Evolutionary conservation across 306 rosid genomes (phyloP).

Genomic region (Gleditsia sinensis): DNA sequence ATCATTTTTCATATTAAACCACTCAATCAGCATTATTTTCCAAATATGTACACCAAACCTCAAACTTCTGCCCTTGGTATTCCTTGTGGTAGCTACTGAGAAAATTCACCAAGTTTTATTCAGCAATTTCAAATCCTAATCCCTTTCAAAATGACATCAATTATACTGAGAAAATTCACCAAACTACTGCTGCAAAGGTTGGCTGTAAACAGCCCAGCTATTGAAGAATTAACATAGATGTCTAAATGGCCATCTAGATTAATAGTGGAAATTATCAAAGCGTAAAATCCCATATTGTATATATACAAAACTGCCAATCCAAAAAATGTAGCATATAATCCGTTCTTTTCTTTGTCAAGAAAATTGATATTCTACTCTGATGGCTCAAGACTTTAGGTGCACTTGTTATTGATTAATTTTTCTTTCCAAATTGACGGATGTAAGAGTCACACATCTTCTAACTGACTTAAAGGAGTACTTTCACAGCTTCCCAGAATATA

Average conservation of each 20-base stretch:
- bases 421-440: not conserved
- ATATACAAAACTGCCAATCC: not conserved
- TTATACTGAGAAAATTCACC: too few species aligned
- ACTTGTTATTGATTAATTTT: not conserved
- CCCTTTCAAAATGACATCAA: not conserved
- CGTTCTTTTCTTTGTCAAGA: not conserved
- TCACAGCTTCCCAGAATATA: conserved; percentile 4
- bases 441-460: not conserved
- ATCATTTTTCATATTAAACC: too few species aligned
- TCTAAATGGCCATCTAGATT: not conserved
- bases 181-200: not conserved
- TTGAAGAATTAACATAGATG: not conserved
- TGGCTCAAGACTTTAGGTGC: conserved; percentile 5
- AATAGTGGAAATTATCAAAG: not conserved
- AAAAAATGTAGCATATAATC: not conserved
- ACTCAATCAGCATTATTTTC: too few species aligned
- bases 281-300: not conserved
- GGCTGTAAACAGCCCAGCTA: not conserved
- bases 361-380: not conserved
- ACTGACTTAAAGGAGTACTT: not conserved
- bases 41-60: too few species aligned
- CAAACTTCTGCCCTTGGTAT: not conserved
- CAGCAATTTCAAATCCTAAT: not conserved
- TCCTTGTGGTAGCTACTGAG: not conserved
- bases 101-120: not conserved